Percentiles rank a stretch among this genome's conserved stretches.
Evolutionary conservation across 2,329 filamentous ascomycete species (phyloP).

Genomic region (Penicillium griseofulvum): DNA sequence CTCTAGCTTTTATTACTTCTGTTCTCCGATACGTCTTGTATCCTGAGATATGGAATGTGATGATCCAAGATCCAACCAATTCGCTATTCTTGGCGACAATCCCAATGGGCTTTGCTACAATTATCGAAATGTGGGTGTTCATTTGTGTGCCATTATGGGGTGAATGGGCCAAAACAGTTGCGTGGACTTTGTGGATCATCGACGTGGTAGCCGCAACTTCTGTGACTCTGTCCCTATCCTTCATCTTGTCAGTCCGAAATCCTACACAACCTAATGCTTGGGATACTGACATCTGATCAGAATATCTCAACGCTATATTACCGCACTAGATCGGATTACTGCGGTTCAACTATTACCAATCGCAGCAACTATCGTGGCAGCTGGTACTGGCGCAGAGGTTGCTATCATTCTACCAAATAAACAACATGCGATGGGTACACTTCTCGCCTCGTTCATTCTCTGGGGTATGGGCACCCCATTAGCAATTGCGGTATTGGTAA

Average conservation of each 20-base stretch:
- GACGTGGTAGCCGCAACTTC: constrained; percentile 47
- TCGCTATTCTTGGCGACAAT: constrained; percentile 64
- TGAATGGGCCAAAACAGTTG: constrained; percentile 47
- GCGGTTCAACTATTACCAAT: constrained; percentile 66
- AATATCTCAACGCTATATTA: constrained; percentile 34
- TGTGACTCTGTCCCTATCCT: constrained; percentile 49
- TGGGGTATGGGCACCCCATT: constrained; percentile 65
- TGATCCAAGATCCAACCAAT: constrained; percentile 63
- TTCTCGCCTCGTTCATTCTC: constrained; percentile 65
- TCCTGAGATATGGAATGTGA: constrained; percentile 61
- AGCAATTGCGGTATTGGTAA: constrained; percentile 60
- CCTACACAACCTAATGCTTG: neutral
- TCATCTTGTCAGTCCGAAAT: constrained; percentile 50
- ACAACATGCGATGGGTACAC: constrained; percentile 57
- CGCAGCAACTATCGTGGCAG: constrained; percentile 63
- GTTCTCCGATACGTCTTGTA: constrained; percentile 60
- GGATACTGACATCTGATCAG: constrained; percentile 31
- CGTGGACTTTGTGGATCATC: constrained; percentile 52
- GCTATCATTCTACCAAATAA: constrained; percentile 58
- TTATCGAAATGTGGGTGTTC: constrained; percentile 62
- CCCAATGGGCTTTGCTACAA: constrained; percentile 64
- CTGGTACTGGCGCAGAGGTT: constrained; percentile 63
- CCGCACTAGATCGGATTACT: constrained; percentile 57
- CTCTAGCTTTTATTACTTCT: constrained; percentile 54
- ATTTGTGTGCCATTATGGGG: constrained; percentile 58